Evolutionary conservation across 2,329 filamentous ascomycete species (phyloP), one percentile per base, ranked within the genome.

Genomic region (Ceratocystis colombiana): DNA sequence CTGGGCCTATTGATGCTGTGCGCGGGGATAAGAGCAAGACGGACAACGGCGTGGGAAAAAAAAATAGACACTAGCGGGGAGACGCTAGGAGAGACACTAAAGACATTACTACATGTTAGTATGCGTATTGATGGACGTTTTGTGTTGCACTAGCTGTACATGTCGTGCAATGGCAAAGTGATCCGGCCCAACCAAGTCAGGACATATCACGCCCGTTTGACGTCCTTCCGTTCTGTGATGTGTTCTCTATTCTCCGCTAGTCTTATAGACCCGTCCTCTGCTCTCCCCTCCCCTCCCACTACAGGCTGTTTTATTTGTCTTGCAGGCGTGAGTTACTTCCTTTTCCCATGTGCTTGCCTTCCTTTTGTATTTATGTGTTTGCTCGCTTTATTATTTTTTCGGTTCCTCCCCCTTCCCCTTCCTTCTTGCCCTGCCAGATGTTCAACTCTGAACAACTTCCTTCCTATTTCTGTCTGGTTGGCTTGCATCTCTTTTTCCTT

Each of bases 371-470:
- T 30, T 30, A 30, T 17, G 55, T 41, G 22, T 53, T 22, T 53
- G 25, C 48, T 28, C 48, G 22, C 15, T 17, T 28, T 28, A 22
- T 28, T 53, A 25, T 53, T 25, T n/a, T 37, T 25, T 45, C 17
- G 3, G 33, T 44, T 62, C 61, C 44, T 62, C 37, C 20, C 20
- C 44, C 44, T 62, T 62, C 37, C 37, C 20, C 33, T 62, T 62
- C 44, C 61, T 62, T 44, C 12, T 28, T 44, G 57, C 37, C 55
- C n/a, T 53, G 48, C 48, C 17, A n/a, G 55, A n/a, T 59, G 55
- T 20, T 59, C 28, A 3, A n/a, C 15, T 7, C 3, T 59, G 25
- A 59, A 28, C 30, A 44, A 44, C 30, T 44, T 22, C 37, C 61
- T 62, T 44, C 33, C 41, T 44, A 17, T 20, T 20, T 22, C 17